These are phyloP conservation scores for Dalbergia cultrata DNA, from an alignment of 306 rosid species.

Conservation along the genomic window DNA sequence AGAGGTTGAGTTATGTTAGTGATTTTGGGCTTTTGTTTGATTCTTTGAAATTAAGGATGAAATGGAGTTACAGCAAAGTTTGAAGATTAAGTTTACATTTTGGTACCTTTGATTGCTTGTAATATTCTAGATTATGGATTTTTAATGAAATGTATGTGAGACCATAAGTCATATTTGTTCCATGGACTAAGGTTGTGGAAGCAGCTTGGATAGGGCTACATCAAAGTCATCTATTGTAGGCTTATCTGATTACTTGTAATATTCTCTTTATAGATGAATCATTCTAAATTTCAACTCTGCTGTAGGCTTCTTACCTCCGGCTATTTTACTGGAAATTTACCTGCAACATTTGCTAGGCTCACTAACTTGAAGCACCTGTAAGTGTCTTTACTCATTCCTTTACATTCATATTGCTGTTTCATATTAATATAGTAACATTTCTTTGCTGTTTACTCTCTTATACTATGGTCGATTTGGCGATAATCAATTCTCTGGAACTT, in stretches of 20 bases:
- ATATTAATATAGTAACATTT: not conserved
- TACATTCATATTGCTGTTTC: not conserved
- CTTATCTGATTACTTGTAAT: too few relatives aligned
- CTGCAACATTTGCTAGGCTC: slow-evolving; percentile 52
- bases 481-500: slow-evolving; percentile 63
- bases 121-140: not conserved
- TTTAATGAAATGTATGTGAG: slow-evolving; percentile 19
- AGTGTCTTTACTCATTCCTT: slow-evolving; percentile 40
- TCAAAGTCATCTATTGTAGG: slow-evolving; percentile 51
- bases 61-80: too few relatives aligned
- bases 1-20: too few relatives aligned
- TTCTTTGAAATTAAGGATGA: too few relatives aligned
- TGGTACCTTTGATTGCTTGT: not conserved
- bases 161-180: slow-evolving; percentile 1
- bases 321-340: slow-evolving; percentile 57
- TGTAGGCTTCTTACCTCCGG: slow-evolving; percentile 64
- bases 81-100: too few relatives aligned
- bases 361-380: slow-evolving; percentile 56
- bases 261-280: not conserved
- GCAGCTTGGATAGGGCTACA: slow-evolving; percentile 50
- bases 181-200: slow-evolving; percentile 58
- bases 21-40: too few relatives aligned
- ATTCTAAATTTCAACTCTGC: slow-evolving; percentile 3
- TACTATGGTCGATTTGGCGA: slow-evolving; percentile 72
- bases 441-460: not conserved